Conservation (phyloP, 129 eudicot species). For the carrot (Daucus carota) region DNA sequence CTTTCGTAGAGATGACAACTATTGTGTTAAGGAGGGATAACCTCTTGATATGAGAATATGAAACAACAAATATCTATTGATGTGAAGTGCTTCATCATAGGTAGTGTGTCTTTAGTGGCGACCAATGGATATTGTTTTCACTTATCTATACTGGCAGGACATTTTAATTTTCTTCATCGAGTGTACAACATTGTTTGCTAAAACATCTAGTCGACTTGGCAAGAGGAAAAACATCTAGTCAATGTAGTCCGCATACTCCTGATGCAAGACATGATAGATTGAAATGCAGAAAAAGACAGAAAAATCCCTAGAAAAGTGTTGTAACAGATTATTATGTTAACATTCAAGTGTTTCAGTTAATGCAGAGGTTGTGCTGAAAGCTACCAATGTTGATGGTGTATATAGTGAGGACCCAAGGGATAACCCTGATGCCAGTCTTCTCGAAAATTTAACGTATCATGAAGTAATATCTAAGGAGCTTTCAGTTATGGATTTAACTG, state of each 20-base stretch:
- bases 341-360: slow-evolving; percentile 47
- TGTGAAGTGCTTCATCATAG: background rate
- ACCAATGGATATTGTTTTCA: background rate
- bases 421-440: slow-evolving; percentile 75
- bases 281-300: background rate
- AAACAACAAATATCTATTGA: background rate
- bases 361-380: slow-evolving; percentile 97
- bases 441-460: slow-evolving; percentile 68
- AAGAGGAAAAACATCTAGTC: background rate
- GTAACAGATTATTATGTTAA: background rate
- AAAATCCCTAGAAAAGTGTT: background rate
- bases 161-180: background rate
- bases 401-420: slow-evolving; percentile 67
- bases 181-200: background rate
- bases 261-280: background rate
- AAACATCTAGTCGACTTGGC: background rate
- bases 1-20: background rate
- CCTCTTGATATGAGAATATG: background rate
- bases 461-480: slow-evolving; percentile 71
- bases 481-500: slow-evolving; percentile 94
- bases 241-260: background rate
- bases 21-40: background rate
- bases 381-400: slow-evolving; percentile 97
- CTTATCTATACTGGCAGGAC: background rate
- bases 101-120: background rate